phyloP scores from a whole-genome alignment of 148 eudicot genomes.

The Cornus kousa region DNA sequence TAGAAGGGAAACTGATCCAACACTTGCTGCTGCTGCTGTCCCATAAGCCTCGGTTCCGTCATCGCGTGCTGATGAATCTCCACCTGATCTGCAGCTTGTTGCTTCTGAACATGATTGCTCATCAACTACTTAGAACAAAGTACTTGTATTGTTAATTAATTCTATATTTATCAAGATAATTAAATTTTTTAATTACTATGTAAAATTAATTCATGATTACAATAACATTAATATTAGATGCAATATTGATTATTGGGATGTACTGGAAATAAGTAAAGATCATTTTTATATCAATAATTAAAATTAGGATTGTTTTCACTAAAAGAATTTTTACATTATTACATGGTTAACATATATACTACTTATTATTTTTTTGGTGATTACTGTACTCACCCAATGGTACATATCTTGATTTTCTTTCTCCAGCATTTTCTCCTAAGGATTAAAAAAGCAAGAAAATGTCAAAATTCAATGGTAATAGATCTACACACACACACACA shows the following conservation, averaged over 20 bases:
- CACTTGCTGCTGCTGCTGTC: conserved; percentile 20
- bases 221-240: no score
- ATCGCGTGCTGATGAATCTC: conserved; percentile 10
- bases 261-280: no score
- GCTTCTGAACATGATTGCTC: not conserved
- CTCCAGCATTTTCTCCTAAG: conserved; percentile 20
- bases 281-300: no score
- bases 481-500: no score
- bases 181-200: no score
- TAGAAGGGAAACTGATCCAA: conserved; percentile 27
- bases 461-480: not conserved
- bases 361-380: no score
- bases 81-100: not conserved
- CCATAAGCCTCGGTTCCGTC: conserved; percentile 34
- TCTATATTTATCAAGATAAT: no score
- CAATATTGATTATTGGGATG: no score
- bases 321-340: no score
- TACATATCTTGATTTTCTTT: conserved; percentile 26
- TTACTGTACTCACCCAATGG: conserved; percentile 20
- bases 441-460: not conserved
- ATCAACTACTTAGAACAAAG: not conserved
- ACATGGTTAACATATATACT: not conserved
- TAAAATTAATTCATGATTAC: no score
- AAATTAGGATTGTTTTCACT: no score
- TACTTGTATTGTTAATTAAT: not conserved